Base-by-base conservation (phyloP, 805 yeast genomes). In the Hanseniaspora meyeri region DNA sequence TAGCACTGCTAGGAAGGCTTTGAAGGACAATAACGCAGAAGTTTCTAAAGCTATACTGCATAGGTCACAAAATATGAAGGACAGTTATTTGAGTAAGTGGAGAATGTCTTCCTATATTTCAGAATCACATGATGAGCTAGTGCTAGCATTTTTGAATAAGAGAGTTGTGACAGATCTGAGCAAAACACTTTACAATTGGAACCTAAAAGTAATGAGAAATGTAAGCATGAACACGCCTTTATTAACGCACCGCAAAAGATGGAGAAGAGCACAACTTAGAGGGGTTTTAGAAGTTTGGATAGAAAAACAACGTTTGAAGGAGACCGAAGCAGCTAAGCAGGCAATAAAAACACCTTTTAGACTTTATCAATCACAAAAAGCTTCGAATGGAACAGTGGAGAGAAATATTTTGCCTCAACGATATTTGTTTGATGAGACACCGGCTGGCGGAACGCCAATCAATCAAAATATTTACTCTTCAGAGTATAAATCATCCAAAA, bases 181-280 rank as follows among this genome's bases (percentile, higher is more conserved):
- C 17, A 46, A 36, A 14, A 19, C 34, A 3, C 27, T 46, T 9
- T 43, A 20, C 17, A 19, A 52, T 34, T 52, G 56, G 56, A 52
- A 45, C 9, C 2, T 52, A 24, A 52, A 45, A 17, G 37, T 37
- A 9, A 34, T 42, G 31, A 45, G 48, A 38, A 38, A 43, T 16
- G 29, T 37, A 17, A 52, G 40, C 24, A 45, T 52, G 45, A 10
- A 46, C 4, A 42, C 34, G 1, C 31, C 49, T n/a, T 14, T 45
- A 16, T 20, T 14, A n/a, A 52, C 56, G 0, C 56, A 52, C 45
- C 19, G 29, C 5, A 34, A 52, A 36, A 45, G 56, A 37, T 52
- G 56, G 56, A 38, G 24, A 38, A 45, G 56, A 45, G 56, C 56
- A 5, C 45, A 52, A 19, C 12, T 38, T 10, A 14, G 56, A 45